phyloP scores from a whole-genome alignment of 2,329 filamentous ascomycete species.

The Paecilomyces formosus region DNA sequence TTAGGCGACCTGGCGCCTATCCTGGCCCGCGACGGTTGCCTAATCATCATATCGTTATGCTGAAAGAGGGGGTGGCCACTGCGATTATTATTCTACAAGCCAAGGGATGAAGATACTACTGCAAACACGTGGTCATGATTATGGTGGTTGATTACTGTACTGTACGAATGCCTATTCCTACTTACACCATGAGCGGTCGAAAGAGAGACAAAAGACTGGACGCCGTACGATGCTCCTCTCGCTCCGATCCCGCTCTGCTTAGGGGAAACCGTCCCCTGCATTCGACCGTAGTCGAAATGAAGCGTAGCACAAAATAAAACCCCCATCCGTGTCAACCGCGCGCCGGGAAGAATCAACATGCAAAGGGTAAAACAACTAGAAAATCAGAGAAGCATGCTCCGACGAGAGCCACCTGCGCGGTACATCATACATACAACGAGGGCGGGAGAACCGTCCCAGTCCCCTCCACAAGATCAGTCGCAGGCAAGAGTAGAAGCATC shows the following conservation, averaged over 20 bases:
- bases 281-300: slow-evolving; percentile 7
- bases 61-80: no score
- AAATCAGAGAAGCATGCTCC: slow-evolving; percentile 15
- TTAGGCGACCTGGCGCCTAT: no score
- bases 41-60: no score
- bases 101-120: no score
- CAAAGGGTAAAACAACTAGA: slow-evolving; percentile 4
- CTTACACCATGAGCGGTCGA: neutral
- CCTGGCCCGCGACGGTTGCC: no score
- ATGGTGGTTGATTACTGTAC: neutral
- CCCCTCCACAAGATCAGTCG: neutral
- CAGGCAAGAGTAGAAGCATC: neutral
- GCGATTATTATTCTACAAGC: no score
- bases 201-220: slow-evolving; percentile 1
- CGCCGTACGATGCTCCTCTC: slow-evolving; percentile 3
- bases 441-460: neutral
- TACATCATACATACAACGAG: slow-evolving; percentile 23
- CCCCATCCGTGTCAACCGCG: slow-evolving; percentile 22
- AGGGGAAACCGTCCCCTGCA: slow-evolving; percentile 4
- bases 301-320: slow-evolving; percentile 7
- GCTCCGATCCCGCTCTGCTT: slow-evolving; percentile 3
- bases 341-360: slow-evolving; percentile 18
- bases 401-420: slow-evolving; percentile 16
- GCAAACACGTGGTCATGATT: neutral
- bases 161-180: neutral